These are phyloP conservation scores for Metarhizium guizhouense DNA, from an alignment of 2,329 filamentous ascomycete genomes.

Conservation along the genomic window DNA sequence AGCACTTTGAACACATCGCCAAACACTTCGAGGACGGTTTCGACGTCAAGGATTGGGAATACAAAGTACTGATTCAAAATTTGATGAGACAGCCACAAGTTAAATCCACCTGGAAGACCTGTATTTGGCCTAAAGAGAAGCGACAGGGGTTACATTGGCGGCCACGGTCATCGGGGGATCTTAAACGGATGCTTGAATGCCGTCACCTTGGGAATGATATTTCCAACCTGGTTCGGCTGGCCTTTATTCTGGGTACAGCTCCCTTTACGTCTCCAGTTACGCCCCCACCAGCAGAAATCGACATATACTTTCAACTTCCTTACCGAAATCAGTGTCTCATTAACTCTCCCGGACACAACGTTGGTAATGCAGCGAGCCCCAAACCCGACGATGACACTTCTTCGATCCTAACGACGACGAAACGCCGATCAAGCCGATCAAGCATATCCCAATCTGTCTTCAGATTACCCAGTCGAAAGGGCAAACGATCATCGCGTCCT, in stretches of 20 bases:
- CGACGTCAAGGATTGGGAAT: constrained; percentile 34
- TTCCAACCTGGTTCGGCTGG: constrained; percentile 31
- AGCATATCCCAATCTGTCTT: constrained; percentile 21
- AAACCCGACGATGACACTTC: constrained; percentile 20
- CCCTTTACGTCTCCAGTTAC: constrained; percentile 27
- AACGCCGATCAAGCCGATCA: constrained; percentile 17
- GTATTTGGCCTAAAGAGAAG: constrained; percentile 36
- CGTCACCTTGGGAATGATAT: constrained; percentile 33
- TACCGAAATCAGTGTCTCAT: constrained; percentile 26
- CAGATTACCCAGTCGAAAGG: constrained; percentile 22
- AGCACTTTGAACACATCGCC: constrained; percentile 38
- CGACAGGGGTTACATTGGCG: constrained; percentile 31
- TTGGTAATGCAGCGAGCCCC: constrained; percentile 9
- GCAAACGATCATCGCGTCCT: constrained; percentile 27
- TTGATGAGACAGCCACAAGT: constrained; percentile 33
- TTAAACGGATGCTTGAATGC: constrained; percentile 35
- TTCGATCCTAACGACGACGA: constrained; percentile 18
- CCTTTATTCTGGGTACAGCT: constrained; percentile 33
- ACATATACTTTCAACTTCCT: constrained; percentile 29
- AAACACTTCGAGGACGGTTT: constrained; percentile 36
- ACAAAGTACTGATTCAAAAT: constrained; percentile 34
- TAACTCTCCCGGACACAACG: constrained; percentile 21
- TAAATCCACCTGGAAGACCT: constrained; percentile 35
- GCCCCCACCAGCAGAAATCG: constrained; percentile 29
- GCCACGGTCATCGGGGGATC: constrained; percentile 30